A percentile compares a stretch with the other conserved stretches of the same genome.
Conservation (phyloP, 768 basidiomycete species). For the Boletellus ananas region DNA sequence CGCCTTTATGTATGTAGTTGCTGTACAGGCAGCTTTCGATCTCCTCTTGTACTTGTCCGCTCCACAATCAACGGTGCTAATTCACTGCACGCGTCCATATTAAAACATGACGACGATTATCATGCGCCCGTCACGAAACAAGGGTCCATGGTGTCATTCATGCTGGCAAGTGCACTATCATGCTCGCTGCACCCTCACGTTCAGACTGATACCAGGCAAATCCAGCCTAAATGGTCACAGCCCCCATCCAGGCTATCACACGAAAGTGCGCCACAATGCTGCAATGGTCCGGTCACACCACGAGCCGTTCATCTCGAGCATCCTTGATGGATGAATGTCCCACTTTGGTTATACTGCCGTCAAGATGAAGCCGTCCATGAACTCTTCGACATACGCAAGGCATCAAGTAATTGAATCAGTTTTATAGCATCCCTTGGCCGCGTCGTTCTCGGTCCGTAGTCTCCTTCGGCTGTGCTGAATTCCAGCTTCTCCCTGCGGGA, state of each 20-base stretch:
- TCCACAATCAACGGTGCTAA: constrained; percentile 10
- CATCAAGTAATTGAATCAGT: constrained; percentile 14
- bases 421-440: constrained; percentile 11
- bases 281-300: constrained; percentile 7
- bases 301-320: constrained; percentile 14
- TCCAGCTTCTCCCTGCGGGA: constrained; percentile 19
- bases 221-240: constrained; percentile 17
- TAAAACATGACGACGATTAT: background rate
- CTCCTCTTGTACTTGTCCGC: constrained; percentile 12
- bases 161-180: constrained; percentile 13
- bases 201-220: constrained; percentile 6
- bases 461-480: constrained; percentile 21
- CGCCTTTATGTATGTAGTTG: constrained; percentile 14
- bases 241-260: background rate
- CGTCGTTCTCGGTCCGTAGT: constrained; percentile 20
- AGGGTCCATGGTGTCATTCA: constrained; percentile 3
- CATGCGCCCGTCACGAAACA: constrained; percentile 11
- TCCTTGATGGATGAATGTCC: constrained; percentile 7
- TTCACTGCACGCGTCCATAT: no score
- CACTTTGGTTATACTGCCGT: constrained; percentile 14
- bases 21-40: constrained; percentile 11
- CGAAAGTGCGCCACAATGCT: constrained; percentile 10
- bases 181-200: constrained; percentile 16
- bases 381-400: constrained; percentile 11
- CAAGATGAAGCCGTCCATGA: constrained; percentile 2